Conservation (phyloP, 768 basidiomycete species). For the Leccinum ochraceum region DNA sequence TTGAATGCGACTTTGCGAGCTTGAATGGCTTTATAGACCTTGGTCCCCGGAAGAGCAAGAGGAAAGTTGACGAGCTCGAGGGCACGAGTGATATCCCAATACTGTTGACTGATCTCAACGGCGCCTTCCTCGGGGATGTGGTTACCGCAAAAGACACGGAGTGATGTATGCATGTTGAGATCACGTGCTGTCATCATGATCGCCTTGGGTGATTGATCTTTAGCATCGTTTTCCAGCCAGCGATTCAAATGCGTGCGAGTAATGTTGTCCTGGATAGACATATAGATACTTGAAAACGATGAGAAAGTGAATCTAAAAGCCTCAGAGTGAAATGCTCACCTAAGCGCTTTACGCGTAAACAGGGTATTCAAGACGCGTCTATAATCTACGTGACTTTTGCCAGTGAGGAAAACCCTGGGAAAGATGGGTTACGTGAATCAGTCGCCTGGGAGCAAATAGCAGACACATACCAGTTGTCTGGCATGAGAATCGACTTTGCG, state of each 20-base stretch:
- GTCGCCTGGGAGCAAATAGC: neutral
- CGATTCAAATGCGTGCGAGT: conserved; percentile 69
- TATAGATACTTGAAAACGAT: conserved; percentile 62
- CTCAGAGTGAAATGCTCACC: conserved; percentile 46
- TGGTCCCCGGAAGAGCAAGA: conserved; percentile 91
- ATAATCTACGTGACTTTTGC: conserved; percentile 92
- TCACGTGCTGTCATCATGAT: conserved; percentile 93
- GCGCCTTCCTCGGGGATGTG: conserved; percentile 84
- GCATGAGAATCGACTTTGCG: conserved; percentile 80
- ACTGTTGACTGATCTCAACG: conserved; percentile 84
- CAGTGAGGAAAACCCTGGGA: conserved; percentile 92
- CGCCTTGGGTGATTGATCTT: conserved; percentile 48
- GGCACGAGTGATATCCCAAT: conserved; percentile 94
- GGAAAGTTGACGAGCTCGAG: conserved; percentile 99
- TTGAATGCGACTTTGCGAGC: conserved; percentile 83
- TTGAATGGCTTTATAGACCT: conserved; percentile 91
- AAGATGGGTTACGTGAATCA: neutral
- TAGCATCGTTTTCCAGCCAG: conserved; percentile 67
- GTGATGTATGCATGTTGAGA: conserved; percentile 96
- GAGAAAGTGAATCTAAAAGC: neutral
- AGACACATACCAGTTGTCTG: conserved; percentile 78
- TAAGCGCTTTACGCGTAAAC: conserved; percentile 92
- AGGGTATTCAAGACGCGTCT: conserved; percentile 87
- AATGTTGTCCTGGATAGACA: conserved; percentile 79
- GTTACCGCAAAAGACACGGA: conserved; percentile 91